A percentile compares a stretch with the other conserved stretches of the same genome.
Conservation (phyloP, 2,329 filamentous ascomycete species). For the Macrophomina tecta region DNA sequence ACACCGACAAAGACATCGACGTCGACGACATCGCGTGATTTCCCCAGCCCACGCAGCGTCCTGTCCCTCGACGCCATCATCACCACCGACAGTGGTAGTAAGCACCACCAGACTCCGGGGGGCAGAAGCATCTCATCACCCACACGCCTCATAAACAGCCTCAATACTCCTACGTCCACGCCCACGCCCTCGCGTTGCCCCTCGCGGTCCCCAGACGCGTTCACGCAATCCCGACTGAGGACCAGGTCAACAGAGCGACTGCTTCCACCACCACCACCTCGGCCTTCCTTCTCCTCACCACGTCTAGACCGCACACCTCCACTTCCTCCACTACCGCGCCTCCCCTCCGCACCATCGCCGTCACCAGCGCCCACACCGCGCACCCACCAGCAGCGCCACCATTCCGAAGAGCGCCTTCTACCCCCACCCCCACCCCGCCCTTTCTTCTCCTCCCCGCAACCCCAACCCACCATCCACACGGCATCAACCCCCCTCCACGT, state of each 20-base stretch:
- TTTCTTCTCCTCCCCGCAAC: no score
- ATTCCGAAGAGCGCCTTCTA: no score
- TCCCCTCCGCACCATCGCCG: neutral
- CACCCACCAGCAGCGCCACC: no score
- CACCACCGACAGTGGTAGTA: neutral
- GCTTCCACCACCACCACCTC: no score
- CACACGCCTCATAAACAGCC: neutral
- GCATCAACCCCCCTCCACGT: neutral
- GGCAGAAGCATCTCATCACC: neutral
- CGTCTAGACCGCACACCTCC: no score
- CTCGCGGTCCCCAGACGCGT: no score
- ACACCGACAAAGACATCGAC: no score
- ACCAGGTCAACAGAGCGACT: no score
- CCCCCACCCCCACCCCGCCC: no score
- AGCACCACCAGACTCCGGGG: neutral
- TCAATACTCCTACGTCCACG: neutral
- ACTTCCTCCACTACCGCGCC: neutral
- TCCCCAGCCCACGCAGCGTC: neutral
- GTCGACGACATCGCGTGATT: neutral
- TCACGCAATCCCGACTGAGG: no score
- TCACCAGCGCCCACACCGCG: neutral
- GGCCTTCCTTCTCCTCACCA: no score
- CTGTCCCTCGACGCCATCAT: neutral
- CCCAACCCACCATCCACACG: no score
- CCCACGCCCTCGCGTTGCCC: neutral